Evolutionary conservation across 495 filamentous ascomycete species (phyloP), one percentile per base, ranked within the genome.

Genomic region (Penicillium angulare): DNA sequence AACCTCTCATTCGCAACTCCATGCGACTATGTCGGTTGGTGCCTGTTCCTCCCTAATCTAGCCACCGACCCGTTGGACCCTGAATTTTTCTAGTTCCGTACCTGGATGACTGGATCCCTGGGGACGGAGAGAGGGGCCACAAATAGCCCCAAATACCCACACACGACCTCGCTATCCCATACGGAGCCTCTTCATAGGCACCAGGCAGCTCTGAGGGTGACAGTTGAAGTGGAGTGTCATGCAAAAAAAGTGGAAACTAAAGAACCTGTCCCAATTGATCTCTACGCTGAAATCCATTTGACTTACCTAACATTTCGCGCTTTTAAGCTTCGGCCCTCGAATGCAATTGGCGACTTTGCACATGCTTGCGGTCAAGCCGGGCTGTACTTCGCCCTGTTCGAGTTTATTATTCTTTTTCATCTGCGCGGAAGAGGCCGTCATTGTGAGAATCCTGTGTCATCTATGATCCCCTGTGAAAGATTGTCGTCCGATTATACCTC

Each of bases 21-120:
- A 48, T 7, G 26, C 23, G 33, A 26, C 15, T 31, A 13, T 27
- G 48, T 50, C 55, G 40, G 44, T 35, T 39, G 38, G 49, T 64
- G 58, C 52, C 61, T 64, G 49, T 57, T 61, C 50, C 57, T 60
- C 50, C 60, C 60, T 59, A 51, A 47, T 59, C 34, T 40, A 59
- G 59, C 56, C 53, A 55, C 43, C 56, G 53, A 43, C 45, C 43
- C 43, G 43, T 46, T 44, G 49, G 33, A 50, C 45, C 47, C 43
- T 26, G 34, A 23, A 24, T 7, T 16, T 39, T 43, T 33, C 10
- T 18, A 33, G 16, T 20, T 36, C 29, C 24, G 16, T 18, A 15
- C 23, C 18, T 20, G 34, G 13, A 13, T 32, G 7, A 7, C 29
- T 32, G 7, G 16, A 21, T 36, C 33, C 20, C 23, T 21, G 17